Conservation (phyloP, 768 basidiomycete genomes). For the Sutorius australiensis region DNA sequence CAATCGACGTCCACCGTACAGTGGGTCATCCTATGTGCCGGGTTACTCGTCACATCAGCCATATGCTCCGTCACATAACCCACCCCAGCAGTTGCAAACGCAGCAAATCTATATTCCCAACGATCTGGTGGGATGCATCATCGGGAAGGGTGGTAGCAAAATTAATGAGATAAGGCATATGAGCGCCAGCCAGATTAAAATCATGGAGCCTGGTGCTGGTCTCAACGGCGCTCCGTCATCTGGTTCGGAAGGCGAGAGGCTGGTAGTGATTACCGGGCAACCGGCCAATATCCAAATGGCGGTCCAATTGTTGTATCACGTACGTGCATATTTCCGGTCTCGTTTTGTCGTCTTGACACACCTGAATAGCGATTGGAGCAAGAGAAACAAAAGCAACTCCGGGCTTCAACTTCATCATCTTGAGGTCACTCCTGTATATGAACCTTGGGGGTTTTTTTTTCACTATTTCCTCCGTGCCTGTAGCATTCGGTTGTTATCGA, state of each 20-base stretch:
- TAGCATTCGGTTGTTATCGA: not conserved
- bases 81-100: constrained; percentile 78
- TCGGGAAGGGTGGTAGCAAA: constrained; percentile 96
- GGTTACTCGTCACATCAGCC: constrained; percentile 49
- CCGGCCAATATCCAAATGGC: constrained; percentile 96
- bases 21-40: constrained; percentile 69
- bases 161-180: constrained; percentile 98
- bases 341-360: constrained; percentile 5
- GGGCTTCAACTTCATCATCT: constrained; percentile 32
- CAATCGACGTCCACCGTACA: constrained; percentile 44
- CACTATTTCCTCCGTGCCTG: not conserved
- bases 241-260: constrained; percentile 79
- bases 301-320: constrained; percentile 84
- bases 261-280: constrained; percentile 97
- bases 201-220: constrained; percentile 94
- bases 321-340: constrained; percentile 35
- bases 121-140: constrained; percentile 94
- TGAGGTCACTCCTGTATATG: constrained; percentile 12
- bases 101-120: constrained; percentile 99
- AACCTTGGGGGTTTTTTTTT: not conserved
- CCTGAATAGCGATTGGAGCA: constrained; percentile 71
- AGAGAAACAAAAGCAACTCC: constrained; percentile 82
- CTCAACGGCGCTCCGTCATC: constrained; percentile 67
- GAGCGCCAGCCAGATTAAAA: constrained; percentile 95
- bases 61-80: constrained; percentile 51